These are phyloP conservation scores for Colletotrichum siamense DNA, from an alignment of 2,329 filamentous ascomycete genomes.

Conservation along the genomic window DNA sequence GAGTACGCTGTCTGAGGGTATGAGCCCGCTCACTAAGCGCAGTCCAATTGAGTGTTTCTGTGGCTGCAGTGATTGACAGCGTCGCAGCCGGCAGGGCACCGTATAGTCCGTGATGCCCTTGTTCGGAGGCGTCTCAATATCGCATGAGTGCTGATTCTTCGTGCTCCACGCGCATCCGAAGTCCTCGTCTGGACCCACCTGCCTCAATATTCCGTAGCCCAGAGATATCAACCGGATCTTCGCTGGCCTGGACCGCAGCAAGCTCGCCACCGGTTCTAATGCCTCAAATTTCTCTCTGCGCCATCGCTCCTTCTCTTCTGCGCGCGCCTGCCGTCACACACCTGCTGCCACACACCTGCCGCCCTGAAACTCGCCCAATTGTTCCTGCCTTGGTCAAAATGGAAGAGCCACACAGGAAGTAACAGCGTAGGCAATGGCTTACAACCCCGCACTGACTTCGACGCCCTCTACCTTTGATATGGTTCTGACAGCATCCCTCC, in stretches of 20 bases:
- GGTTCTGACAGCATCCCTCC: neutral
- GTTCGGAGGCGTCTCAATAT: neutral
- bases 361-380: neutral
- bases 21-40: neutral
- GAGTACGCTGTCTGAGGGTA: neutral
- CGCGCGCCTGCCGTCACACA: neutral
- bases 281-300: neutral
- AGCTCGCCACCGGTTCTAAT: neutral
- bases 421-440: neutral
- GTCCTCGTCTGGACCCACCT: neutral
- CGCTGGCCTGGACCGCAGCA: neutral
- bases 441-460: neutral
- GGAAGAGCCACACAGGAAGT: neutral
- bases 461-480: neutral
- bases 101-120: neutral
- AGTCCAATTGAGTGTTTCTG: neutral
- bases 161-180: neutral
- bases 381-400: neutral
- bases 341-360: neutral
- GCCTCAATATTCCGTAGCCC: neutral
- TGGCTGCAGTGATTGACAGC: neutral
- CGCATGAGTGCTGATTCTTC: neutral
- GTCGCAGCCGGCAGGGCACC: neutral
- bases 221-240: neutral
- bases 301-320: neutral